Conservation (phyloP, 768 basidiomycete genomes). For the Rhizopogon vinicolor region DNA sequence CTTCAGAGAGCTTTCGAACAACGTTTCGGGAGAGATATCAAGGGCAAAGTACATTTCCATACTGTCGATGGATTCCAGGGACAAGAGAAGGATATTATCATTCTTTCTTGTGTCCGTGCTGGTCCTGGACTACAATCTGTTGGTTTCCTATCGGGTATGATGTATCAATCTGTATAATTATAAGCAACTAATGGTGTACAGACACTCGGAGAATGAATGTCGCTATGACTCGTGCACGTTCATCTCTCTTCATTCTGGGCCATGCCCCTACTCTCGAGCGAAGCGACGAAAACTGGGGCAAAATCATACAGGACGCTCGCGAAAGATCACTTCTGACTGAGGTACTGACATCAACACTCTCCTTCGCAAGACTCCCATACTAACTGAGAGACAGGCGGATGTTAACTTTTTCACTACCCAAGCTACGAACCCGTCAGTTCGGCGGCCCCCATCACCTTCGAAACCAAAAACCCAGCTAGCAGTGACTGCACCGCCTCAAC, state of each 20-base stretch:
- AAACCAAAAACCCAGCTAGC: conserved; percentile 17
- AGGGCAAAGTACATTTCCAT: conserved; percentile 82
- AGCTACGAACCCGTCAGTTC: conserved; percentile 7
- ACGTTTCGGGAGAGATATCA: conserved; percentile 67
- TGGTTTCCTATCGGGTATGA: conserved; percentile 81
- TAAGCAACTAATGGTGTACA: conserved; percentile 15
- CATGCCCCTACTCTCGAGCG: conserved; percentile 86
- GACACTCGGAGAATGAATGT: conserved; percentile 95
- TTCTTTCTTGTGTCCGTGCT: conserved; percentile 93
- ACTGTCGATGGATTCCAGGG: conserved; percentile 99
- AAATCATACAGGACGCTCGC: conserved; percentile 74
- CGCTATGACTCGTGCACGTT: conserved; percentile 94
- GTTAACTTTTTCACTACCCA: conserved; percentile 34
- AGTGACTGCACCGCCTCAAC: conserved; percentile 14
- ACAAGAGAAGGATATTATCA: conserved; percentile 98
- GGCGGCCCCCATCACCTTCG: conserved; percentile 12
- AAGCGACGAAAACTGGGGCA: conserved; percentile 75
- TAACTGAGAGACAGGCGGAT: conserved; percentile 25
- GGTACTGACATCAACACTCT: conserved; percentile 36
- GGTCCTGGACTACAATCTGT: conserved; percentile 79
- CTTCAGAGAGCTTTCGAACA: conserved; percentile 64
- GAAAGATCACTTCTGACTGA: conserved; percentile 57
- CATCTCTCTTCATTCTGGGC: conserved; percentile 91
- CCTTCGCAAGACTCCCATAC: neutral
- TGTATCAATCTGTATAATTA: neutral